Percentiles rank a stretch among this genome's conserved stretches.
phyloP scores from a whole-genome alignment of 2,329 filamentous ascomycete genomes.

The Talaromyces sp. region DNA sequence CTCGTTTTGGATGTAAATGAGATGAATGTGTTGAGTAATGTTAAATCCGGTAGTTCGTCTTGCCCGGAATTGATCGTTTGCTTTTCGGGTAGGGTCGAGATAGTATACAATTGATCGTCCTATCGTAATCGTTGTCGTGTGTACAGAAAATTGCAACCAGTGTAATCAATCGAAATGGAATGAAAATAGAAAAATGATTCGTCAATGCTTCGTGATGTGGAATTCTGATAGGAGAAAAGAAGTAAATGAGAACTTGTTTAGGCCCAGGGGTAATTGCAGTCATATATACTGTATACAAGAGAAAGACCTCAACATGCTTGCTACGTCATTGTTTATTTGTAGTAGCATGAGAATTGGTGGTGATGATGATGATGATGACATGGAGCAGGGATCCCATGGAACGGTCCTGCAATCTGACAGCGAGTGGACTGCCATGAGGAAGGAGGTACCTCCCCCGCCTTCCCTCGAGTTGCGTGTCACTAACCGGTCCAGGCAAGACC shows the following conservation, averaged over 20 bases:
- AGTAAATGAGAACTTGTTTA: neutral
- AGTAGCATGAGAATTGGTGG: too few species aligned
- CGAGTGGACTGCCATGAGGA: too few species aligned
- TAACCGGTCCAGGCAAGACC: neutral
- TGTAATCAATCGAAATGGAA: neutral
- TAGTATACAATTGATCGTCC: neutral
- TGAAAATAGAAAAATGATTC: slow-evolving; percentile 10
- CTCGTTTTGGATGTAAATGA: neutral
- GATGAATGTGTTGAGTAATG: neutral
- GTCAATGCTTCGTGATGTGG: slow-evolving; percentile 5
- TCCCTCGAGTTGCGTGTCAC: neutral
- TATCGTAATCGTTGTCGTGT: neutral
- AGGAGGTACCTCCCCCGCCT: neutral
- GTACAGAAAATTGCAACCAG: slow-evolving; percentile 8
- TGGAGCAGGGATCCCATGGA: slow-evolving; percentile 5
- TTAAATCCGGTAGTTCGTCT: neutral
- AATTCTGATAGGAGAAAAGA: neutral
- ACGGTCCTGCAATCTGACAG: neutral
- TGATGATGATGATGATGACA: neutral
- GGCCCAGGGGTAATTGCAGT: neutral
- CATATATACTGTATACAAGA: neutral
- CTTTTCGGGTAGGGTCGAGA: neutral
- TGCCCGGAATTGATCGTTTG: neutral
- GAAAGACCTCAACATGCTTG: neutral
- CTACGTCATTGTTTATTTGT: neutral